Base-by-base conservation (phyloP, 176 grass and related monocot species). In the Guadua angustifolia region DNA sequence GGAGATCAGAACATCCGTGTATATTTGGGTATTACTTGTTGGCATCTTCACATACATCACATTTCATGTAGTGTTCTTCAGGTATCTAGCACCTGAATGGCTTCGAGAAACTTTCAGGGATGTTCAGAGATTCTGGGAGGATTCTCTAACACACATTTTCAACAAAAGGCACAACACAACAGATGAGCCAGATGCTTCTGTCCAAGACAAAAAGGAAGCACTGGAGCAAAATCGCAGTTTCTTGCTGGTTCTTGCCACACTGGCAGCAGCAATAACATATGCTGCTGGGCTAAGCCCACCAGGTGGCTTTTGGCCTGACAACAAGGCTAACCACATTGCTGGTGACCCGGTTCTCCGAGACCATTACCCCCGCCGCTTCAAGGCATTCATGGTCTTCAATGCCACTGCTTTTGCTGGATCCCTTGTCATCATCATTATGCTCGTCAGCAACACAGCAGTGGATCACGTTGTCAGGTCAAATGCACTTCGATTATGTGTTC, bases 61-160 rank as follows among this genome's bases (percentile, higher is more conserved):
- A 19, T 61, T 87, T 60, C 85, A 87, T 49, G 85, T 87, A 9
- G 63, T 82, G 8, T 76, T 87, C 29, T 87, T 87, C 85, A 24
- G 7, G 38, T 78, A 87, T 29, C 29, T 87, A 25, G 62, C 79
- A 19, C 80, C 85, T 1, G 15, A 38, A 59, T 18, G 71, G 50
- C 52, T 87, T 43, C 61, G 42, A 40, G 5, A 38, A 7, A 25
- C 16, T 5, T 69, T 82, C 16, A 75, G 67, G 29, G 26, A 25
- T 36, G 16, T 75, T 67, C 79, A 57, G 62, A 76, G 19, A 9
- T 63, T 32, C 19, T 82, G 85, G 71, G 69, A 76, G 59, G 35
- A 59, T 66, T 36, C 39, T 39, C 25, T 87, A 7, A 24, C 38
- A 24, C 19, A 1, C 25, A 29, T 87, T 21, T 74, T 80, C 15